Percentiles rank a stretch among this genome's conserved stretches.
phyloP scores from a whole-genome alignment of 1,284 basidiomycete species.

The Cryptococcus sp. region DNA sequence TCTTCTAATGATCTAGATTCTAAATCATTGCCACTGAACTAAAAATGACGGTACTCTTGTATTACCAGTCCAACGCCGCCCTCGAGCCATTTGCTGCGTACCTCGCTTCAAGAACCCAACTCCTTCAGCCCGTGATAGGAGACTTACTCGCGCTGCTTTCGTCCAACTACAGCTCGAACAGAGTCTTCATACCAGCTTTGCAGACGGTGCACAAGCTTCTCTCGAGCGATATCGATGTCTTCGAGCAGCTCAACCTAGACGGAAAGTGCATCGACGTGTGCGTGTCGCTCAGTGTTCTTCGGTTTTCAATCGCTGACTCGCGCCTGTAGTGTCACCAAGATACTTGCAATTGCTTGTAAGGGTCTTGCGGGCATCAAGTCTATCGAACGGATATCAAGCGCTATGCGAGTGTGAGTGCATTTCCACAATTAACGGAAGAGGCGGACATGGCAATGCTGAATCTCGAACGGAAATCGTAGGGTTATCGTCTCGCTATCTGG shows the following conservation, averaged over 20 bases:
- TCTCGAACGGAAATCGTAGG: slow-evolving; percentile 53
- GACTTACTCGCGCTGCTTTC: slow-evolving; percentile 60
- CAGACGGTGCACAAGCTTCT: slow-evolving; percentile 72
- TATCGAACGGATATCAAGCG: slow-evolving; percentile 70
- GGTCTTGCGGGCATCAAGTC: slow-evolving; percentile 63
- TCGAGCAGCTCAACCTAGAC: slow-evolving; percentile 57
- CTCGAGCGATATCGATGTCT: slow-evolving; percentile 48
- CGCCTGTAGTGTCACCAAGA: slow-evolving; percentile 1
- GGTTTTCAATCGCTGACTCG: background rate
- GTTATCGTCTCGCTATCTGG: slow-evolving; percentile 55
- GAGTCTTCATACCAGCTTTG: slow-evolving; percentile 72
- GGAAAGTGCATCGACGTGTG: slow-evolving; percentile 54
- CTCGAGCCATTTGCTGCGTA: slow-evolving; percentile 53
- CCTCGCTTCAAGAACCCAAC: slow-evolving; percentile 57
- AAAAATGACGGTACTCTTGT: background rate
- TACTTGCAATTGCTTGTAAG: slow-evolving; percentile 18
- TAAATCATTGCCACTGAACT: too few species aligned
- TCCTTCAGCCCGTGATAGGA: slow-evolving; percentile 59
- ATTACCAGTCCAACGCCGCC: slow-evolving; percentile 17
- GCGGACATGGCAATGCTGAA: too few species aligned
- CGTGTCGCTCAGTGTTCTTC: background rate
- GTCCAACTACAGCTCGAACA: slow-evolving; percentile 63
- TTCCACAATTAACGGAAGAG: too few species aligned
- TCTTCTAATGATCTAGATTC: too few species aligned
- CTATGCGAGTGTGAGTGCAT: slow-evolving; percentile 72